Percentiles rank a stretch among this genome's conserved stretches.
Conservation (phyloP, 306 rosid genomes). For the Vachellia collinsii region DNA sequence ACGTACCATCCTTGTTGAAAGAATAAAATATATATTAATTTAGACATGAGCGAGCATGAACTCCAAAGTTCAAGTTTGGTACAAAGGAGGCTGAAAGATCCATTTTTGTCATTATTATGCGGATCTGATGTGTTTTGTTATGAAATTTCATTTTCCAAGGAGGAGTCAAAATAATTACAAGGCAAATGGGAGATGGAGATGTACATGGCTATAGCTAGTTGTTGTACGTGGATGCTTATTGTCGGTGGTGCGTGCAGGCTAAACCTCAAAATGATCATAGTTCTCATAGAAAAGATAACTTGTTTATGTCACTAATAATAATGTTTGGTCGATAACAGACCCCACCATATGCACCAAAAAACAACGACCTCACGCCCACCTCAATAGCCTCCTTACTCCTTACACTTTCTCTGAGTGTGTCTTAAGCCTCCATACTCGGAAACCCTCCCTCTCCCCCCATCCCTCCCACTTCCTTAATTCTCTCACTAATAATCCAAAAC, state of each 20-base stretch:
- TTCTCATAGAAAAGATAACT: conserved; percentile 30
- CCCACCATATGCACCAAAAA: conserved; percentile 57
- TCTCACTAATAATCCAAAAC: not conserved
- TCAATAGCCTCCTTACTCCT: conserved; percentile 12
- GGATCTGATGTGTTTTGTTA: not conserved
- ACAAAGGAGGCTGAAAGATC: not conserved
- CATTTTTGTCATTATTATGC: not conserved
- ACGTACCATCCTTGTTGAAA: not conserved
- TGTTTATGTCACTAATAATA: conserved; percentile 39
- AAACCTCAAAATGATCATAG: conserved; percentile 22
- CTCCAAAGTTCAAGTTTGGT: not conserved
- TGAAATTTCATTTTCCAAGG: not conserved
- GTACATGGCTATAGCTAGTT: not conserved
- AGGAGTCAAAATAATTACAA: not conserved
- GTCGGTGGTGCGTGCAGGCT: conserved; percentile 12
- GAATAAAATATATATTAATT: no score
- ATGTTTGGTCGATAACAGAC: conserved; percentile 39
- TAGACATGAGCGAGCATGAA: not conserved
- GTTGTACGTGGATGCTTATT: not conserved
- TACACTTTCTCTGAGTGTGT: conserved; percentile 37
- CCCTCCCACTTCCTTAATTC: not conserved
- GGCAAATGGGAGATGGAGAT: not conserved
- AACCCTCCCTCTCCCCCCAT: not conserved
- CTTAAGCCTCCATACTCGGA: conserved; percentile 42
- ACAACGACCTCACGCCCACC: conserved; percentile 58